Percentiles rank a stretch among this genome's conserved stretches.
Evolutionary conservation across 441 rosid species (phyloP).

Genomic region (Mallotus japonicus): DNA sequence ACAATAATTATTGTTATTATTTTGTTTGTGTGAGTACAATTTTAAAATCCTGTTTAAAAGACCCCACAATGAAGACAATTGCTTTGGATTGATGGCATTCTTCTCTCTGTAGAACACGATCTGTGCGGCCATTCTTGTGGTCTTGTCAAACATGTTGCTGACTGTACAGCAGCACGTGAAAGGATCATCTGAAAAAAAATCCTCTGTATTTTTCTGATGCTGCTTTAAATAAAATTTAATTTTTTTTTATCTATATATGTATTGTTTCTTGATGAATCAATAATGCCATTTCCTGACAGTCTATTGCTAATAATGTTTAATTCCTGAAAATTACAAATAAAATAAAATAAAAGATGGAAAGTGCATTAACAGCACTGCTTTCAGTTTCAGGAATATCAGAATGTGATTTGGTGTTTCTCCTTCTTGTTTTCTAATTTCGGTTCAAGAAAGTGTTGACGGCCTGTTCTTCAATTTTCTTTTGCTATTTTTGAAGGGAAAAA

Average conservation of each 20-base stretch:
- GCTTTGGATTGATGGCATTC: background rate
- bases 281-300: constrained; percentile 2
- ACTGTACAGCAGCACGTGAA: constrained; percentile 24
- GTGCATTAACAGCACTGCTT: background rate
- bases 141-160: constrained; percentile 16
- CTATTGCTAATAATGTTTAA: background rate
- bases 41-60: background rate
- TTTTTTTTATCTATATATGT: background rate
- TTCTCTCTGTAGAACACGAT: background rate
- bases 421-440: background rate
- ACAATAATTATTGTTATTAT: too few relatives aligned
- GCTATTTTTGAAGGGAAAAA: background rate
- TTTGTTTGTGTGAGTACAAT: background rate
- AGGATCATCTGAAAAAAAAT: constrained; percentile 3
- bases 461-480: background rate
- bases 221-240: background rate
- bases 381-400: background rate
- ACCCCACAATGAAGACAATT: background rate
- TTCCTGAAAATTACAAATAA: background rate
- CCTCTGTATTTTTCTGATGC: background rate
- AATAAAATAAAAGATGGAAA: background rate
- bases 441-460: background rate
- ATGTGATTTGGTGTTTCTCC: background rate
- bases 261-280: background rate
- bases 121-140: constrained; percentile 11